Conservation (phyloP, 1,284 basidiomycete genomes). For the Cutaneotrichosporon cutaneum region DNA sequence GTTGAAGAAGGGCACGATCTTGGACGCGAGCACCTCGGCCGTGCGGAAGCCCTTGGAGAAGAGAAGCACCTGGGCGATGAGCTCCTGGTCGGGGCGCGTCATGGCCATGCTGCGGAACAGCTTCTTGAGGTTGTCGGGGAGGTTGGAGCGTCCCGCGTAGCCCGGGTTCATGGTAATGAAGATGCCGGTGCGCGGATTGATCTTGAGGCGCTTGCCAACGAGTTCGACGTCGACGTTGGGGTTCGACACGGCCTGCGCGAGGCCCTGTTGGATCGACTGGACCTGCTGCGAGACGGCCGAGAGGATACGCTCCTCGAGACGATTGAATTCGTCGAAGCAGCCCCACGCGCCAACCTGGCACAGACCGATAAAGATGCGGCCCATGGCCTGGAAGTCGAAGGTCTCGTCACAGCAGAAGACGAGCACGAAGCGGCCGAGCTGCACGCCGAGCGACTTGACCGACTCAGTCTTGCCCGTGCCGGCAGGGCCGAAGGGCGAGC, state of each 20-base stretch:
- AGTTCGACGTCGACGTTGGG: constrained; percentile 88
- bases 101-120: constrained; percentile 81
- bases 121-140: constrained; percentile 88
- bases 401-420: constrained; percentile 99
- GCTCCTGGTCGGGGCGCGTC: constrained; percentile 95
- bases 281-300: constrained; percentile 99
- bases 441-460: constrained; percentile 96
- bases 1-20: constrained; percentile 99
- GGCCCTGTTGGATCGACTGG: constrained; percentile 95
- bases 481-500: constrained; percentile 96
- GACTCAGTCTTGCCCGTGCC: constrained; percentile 99
- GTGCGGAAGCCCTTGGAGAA: constrained; percentile 99
- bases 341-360: constrained; percentile 99
- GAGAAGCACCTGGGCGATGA: constrained; percentile 98
- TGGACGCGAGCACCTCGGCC: constrained; percentile 91
- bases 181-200: constrained; percentile 94
- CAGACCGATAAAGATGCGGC: constrained; percentile 95
- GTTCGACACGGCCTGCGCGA: constrained; percentile 74
- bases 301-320: constrained; percentile 94
- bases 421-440: constrained; percentile 93
- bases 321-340: constrained; percentile 97
- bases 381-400: constrained; percentile 99
- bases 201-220: constrained; percentile 89
- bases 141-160: constrained; percentile 91
- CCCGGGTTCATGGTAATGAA: constrained; percentile 98